Base-by-base conservation (phyloP, 495 filamentous ascomycete species). In the Jackrogersella multiformis region DNA sequence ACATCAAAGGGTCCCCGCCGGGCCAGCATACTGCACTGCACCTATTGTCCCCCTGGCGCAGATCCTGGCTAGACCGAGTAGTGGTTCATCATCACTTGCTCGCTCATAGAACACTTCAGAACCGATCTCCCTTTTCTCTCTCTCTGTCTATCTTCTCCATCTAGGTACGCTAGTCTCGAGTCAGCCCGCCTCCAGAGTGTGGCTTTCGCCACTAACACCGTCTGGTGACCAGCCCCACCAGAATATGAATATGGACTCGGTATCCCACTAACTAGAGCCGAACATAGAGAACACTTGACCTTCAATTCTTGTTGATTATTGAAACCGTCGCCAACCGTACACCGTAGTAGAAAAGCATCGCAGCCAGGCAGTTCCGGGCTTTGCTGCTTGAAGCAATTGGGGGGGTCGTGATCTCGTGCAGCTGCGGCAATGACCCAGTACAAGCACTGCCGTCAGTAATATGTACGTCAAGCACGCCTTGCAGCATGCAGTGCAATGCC, bases 141-240 rank as follows among this genome's bases (percentile, higher is more conserved):
- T 61, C 41, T 45, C n/a, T n/a, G n/a, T n/a, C n/a, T n/a, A n/a
- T n/a, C n/a, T 28, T 28, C 49, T 44, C 56, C 44, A 28, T 61
- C 21, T 55, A 66, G 57, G 58, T 70, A 66, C 63, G 63, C 68
- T 70, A 70, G 68, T 67, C 63, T 70, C 63, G 68, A 70, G 68
- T 70, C 68, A 70, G 68, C 62, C 53, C 53, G 57, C 62, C 32
- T 35, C 32, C 32, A 35, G 55, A 61, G 67, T 65, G 73, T 71
- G 69, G 72, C 70, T 72, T 74, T 74, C 52, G 73, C 73, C 73
- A 74, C 73, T 74, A 74, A 74, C 66, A 74, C 73, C 70, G 67
- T 74, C 72, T 69, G 72, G 70, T 74, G 72, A 74, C 73, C 70
- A 60, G 73, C 73, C 73, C 73, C 73, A 74, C 73, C 58, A 73